phyloP scores from a whole-genome alignment of 108 stramenopile species.

The Fragilaria crotonensis region DNA sequence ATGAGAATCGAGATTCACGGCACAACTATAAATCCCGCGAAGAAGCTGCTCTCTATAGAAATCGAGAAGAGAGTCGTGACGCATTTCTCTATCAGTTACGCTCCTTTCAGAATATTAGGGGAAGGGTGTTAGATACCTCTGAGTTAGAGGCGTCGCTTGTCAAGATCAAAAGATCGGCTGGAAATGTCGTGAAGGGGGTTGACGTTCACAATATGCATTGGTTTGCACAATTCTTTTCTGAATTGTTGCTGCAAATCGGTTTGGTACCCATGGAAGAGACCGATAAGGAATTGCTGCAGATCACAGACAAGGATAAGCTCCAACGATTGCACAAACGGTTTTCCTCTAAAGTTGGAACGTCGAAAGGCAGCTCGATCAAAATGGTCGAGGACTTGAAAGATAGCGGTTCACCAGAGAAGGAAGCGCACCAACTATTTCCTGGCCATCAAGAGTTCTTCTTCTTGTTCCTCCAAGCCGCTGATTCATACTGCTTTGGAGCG shows the following conservation, averaged over 20 bases:
- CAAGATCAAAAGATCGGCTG: slow-evolving; percentile 32
- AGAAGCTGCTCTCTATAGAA: slow-evolving; percentile 50
- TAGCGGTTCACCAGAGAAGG: slow-evolving; percentile 9
- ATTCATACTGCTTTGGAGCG: slow-evolving; percentile 54
- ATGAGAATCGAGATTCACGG: slow-evolving; percentile 60
- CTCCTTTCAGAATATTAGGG: slow-evolving; percentile 53
- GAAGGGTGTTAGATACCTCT: slow-evolving; percentile 41
- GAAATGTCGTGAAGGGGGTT: slow-evolving; percentile 35
- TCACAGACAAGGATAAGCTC: slow-evolving; percentile 56
- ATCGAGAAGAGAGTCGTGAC: slow-evolving; percentile 71
- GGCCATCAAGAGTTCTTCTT: slow-evolving; percentile 84
- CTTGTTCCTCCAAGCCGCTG: slow-evolving; percentile 51
- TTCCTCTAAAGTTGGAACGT: slow-evolving; percentile 23
- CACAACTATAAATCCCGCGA: slow-evolving; percentile 56
- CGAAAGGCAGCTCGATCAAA: slow-evolving; percentile 39
- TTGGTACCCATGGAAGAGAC: slow-evolving; percentile 66
- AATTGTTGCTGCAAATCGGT: slow-evolving; percentile 73
- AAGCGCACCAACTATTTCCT: slow-evolving; percentile 52
- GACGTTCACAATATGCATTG: slow-evolving; percentile 46
- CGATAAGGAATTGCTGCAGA: slow-evolving; percentile 61
- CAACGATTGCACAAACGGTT: slow-evolving; percentile 72
- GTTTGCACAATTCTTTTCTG: slow-evolving; percentile 74
- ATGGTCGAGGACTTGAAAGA: slow-evolving; percentile 21
- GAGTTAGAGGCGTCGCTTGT: slow-evolving; percentile 27
- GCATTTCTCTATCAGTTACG: slow-evolving; percentile 67